A percentile compares a stretch with the other conserved stretches of the same genome.
Conservation (phyloP, 1,139 yeast species). For the Nakaseomyces glabratus region DNA sequence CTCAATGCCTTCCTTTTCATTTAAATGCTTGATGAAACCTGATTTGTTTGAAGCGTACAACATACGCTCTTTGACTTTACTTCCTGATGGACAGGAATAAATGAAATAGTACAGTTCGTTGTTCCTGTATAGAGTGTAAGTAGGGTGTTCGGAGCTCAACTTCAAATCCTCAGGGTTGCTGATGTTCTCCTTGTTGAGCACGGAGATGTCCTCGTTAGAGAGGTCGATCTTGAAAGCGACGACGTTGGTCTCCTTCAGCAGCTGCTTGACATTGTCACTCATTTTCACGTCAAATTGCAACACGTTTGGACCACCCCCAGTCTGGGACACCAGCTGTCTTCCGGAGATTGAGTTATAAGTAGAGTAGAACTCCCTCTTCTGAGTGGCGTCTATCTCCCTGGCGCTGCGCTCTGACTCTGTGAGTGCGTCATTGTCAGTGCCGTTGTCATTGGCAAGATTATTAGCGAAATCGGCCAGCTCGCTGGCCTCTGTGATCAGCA, state of each 20-base stretch:
- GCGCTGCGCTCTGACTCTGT: slow-evolving; percentile 50
- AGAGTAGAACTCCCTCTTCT: slow-evolving; percentile 15
- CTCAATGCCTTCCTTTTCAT: slow-evolving; percentile 29
- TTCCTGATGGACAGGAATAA: slow-evolving; percentile 83
- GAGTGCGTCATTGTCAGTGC: slow-evolving; percentile 34
- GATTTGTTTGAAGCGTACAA: slow-evolving; percentile 77
- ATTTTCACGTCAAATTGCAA: slow-evolving; percentile 29
- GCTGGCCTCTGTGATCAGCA: slow-evolving; percentile 48
- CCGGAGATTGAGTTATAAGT: slow-evolving; percentile 15
- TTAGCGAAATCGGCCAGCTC: slow-evolving; percentile 39
- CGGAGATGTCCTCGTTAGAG: slow-evolving; percentile 32
- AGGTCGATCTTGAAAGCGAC: slow-evolving; percentile 34
- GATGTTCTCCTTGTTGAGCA: slow-evolving; percentile 20
- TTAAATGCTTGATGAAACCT: slow-evolving; percentile 50
- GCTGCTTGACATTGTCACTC: slow-evolving; percentile 17
- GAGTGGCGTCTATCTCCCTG: slow-evolving; percentile 23
- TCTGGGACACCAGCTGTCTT: slow-evolving; percentile 24
- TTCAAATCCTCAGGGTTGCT: slow-evolving; percentile 25
- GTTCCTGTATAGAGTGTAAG: slow-evolving; percentile 46
- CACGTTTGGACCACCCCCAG: slow-evolving; percentile 24
- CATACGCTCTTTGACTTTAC: slow-evolving; percentile 88
- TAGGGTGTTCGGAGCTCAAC: slow-evolving; percentile 39
- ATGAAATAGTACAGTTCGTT: slow-evolving; percentile 39
- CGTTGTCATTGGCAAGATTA: slow-evolving; percentile 21
- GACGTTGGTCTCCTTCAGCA: slow-evolving; percentile 23